Evolutionary conservation across 441 rosid species (phyloP), one percentile per base, ranked within the genome.

Genomic region (Euphorbia celastroides): DNA sequence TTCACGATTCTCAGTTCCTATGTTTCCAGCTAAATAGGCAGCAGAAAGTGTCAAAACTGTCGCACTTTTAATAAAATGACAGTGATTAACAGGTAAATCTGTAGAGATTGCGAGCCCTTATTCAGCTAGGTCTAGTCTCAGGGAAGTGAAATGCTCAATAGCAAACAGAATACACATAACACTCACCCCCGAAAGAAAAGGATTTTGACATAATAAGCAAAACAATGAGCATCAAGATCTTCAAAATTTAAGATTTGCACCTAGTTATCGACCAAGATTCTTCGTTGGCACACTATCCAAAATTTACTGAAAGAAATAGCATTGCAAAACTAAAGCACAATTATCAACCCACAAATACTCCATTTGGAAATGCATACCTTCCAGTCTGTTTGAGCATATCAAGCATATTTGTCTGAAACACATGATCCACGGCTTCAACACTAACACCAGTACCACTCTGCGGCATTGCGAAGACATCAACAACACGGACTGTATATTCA

Each of bases 361-460:
- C 17, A 27, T 28, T 63, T 60, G 13, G 25, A 62, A 55, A 70
- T n/a, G 3, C 67, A 57, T 66, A 88, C 97, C 99, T 88, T 71
- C 99, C 99, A 30, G 97, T 94, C 74, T 94, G 99, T 76, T 94
- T 94, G 67, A 94, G 98, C 98, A 93, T 93, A 76, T 93, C 98
- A 31, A 93, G 94, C 99, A 94, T 94, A 63, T 92, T 89, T 59
- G 97, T 94, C 82, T 92, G 99, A 68, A 92, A 94, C 20, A 92
- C 97, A 71, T 94, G 99, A 78, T 94, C 98, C 55, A 94, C 99
- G 28, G 99, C 99, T 83, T 94, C 98, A 16, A 94, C 98, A 68
- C 99, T 94, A 62, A 94, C 99, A 71, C 99, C 99, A 20, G 99
- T 94, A 59, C 99, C 99, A 64, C 98, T 93, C 78, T 93, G 98